A percentile compares a stretch with the other conserved stretches of the same genome.
phyloP scores from a whole-genome alignment of 306 rosid species.

The Senna tora region DNA sequence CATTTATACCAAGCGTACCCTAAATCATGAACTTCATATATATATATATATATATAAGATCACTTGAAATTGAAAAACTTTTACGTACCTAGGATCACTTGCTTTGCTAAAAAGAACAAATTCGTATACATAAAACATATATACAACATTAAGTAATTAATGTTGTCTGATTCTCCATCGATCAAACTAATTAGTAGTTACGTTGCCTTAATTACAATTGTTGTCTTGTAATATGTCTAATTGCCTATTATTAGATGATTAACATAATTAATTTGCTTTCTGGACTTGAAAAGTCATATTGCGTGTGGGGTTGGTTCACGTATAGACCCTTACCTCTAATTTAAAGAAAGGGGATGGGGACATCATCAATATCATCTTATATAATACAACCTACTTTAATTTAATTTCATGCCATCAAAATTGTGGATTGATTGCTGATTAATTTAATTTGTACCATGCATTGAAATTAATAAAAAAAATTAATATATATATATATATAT shows the following conservation, averaged over 20 bases:
- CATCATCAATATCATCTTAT: not conserved
- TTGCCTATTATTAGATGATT: not conserved
- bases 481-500: not conserved
- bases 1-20: too few species aligned
- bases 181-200: not conserved
- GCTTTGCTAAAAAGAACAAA: not conserved
- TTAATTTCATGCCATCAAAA: not conserved
- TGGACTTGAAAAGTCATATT: not conserved
- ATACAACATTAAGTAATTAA: not conserved
- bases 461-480: not conserved
- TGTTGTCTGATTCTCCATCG: not conserved
- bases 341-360: not conserved
- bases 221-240: too few species aligned
- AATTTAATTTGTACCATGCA: slow-evolving; percentile 1
- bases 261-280: not conserved
- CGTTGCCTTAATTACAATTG: not conserved
- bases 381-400: too few species aligned
- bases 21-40: too few species aligned
- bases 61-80: too few species aligned
- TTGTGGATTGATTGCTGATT: not conserved
- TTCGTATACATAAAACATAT: not conserved
- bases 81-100: too few species aligned
- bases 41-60: too few species aligned
- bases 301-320: slow-evolving; percentile 7
- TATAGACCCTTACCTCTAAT: not conserved